Conservation (phyloP, 129 eudicot genomes). For the Escallonia herrerae region DNA sequence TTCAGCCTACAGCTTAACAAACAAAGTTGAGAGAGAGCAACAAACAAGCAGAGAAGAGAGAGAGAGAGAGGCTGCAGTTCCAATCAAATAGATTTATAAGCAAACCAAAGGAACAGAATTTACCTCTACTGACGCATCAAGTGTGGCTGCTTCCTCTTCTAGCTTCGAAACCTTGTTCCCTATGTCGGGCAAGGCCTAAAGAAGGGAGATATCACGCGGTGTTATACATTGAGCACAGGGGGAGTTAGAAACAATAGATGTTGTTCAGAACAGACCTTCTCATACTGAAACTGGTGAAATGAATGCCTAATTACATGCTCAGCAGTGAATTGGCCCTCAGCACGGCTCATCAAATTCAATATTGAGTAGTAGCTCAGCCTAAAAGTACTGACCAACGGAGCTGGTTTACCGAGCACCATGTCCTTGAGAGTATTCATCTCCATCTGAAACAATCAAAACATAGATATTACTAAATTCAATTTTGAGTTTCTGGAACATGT, state of each 20-base stretch:
- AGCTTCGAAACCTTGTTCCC: conserved; percentile 81
- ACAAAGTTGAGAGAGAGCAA: no score
- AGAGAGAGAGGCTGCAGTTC: not conserved
- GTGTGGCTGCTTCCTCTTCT: conserved; percentile 81
- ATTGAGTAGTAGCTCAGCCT: conserved; percentile 96
- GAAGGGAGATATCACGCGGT: conserved; percentile 7
- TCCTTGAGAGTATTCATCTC: conserved; percentile 92
- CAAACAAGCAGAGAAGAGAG: no score
- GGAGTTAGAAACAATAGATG: not conserved
- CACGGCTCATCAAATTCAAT: conserved; percentile 93
- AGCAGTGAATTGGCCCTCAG: conserved; percentile 97
- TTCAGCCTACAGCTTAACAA: conserved; percentile 41
- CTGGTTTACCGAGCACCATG: conserved; percentile 96
- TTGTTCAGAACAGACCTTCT: conserved; percentile 50
- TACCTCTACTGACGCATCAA: conserved; percentile 98
- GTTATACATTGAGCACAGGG: conserved; percentile 2
- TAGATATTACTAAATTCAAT: not conserved
- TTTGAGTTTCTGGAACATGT: not conserved
- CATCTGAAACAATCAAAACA: conserved; percentile 44
- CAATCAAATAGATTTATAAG: not conserved
- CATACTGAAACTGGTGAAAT: conserved; percentile 95
- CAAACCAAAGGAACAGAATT: not conserved
- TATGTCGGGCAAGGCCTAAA: conserved; percentile 89
- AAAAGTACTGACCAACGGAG: conserved; percentile 94
- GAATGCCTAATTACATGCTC: conserved; percentile 94